A percentile compares a stretch with the other conserved stretches of the same genome.
Conservation (phyloP, 176 grass and related monocot species). For the Avena insularis region DNA sequence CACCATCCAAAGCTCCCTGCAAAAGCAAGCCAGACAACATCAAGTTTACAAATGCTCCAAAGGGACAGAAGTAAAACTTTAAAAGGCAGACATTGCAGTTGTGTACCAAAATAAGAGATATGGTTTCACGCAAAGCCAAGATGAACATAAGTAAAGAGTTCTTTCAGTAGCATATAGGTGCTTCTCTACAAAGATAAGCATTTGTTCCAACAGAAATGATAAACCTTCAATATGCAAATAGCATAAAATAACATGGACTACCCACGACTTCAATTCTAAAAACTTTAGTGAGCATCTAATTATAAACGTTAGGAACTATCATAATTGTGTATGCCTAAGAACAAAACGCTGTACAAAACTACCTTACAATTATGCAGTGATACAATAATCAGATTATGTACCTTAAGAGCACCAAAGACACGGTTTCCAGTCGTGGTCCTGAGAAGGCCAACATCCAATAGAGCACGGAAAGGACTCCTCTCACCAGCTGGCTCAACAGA, state of each 20-base stretch:
- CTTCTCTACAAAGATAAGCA: background rate
- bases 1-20: conserved; percentile 69
- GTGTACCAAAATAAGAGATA: background rate
- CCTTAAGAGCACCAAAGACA: conserved; percentile 74
- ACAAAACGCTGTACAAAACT: background rate
- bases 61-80: background rate
- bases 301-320: background rate
- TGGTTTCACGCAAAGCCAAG: background rate
- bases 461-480: conserved; percentile 68
- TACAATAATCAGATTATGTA: background rate
- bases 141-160: background rate
- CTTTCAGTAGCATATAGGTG: background rate
- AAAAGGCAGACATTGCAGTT: background rate
- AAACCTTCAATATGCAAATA: background rate
- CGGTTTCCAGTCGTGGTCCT: conserved; percentile 76
- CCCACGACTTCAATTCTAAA: background rate
- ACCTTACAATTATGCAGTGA: background rate
- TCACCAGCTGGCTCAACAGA: conserved; percentile 53
- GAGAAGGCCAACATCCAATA: conserved; percentile 72
- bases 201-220: background rate
- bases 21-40: background rate
- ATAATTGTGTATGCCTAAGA: background rate
- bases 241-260: background rate
- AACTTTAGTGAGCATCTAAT: background rate
- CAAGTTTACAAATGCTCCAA: background rate